Percentiles rank a stretch among this genome's conserved stretches.
Conservation (phyloP, 257 asterid genomes). For the Penstemon barbatus region DNA sequence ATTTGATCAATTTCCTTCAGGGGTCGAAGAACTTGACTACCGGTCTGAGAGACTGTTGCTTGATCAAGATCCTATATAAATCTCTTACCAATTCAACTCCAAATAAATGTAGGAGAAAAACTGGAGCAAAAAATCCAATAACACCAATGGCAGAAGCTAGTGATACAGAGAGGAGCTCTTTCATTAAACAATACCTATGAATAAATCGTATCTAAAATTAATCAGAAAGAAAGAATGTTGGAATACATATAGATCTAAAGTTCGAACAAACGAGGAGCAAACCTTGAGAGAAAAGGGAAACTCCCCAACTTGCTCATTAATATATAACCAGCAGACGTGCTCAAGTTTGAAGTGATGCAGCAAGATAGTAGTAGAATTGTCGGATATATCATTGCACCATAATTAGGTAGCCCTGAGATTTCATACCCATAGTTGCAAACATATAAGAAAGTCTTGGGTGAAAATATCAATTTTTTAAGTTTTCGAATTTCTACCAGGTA, state of each 20-base stretch:
- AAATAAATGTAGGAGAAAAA: constrained; percentile 30
- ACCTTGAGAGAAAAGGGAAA: constrained; percentile 31
- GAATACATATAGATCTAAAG: neutral
- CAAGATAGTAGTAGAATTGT: constrained; percentile 28
- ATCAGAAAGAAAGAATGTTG: neutral
- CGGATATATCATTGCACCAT: constrained; percentile 33
- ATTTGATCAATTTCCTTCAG: neutral
- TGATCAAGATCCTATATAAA: constrained; percentile 29
- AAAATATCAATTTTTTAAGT: neutral
- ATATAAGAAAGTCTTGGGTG: neutral
- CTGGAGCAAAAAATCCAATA: constrained; percentile 35
- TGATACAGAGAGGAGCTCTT: constrained; percentile 26
- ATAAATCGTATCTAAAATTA: neutral
- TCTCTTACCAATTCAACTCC: constrained; percentile 31
- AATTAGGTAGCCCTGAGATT: constrained; percentile 32
- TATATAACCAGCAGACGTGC: constrained; percentile 29
- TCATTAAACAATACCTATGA: constrained; percentile 29
- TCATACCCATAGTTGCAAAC: neutral
- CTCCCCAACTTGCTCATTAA: constrained; percentile 15
- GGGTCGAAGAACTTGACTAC: constrained; percentile 16
- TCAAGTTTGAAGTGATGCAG: constrained; percentile 33
- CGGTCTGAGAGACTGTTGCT: constrained; percentile 26
- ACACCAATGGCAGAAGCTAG: constrained; percentile 31
- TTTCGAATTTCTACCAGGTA: constrained; percentile 25
- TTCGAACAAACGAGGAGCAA: neutral